Evolutionary conservation across 225 moss, liverwort and hornwort species (phyloP).

Genomic region (Bryoerythrophyllum caledonicum): DNA sequence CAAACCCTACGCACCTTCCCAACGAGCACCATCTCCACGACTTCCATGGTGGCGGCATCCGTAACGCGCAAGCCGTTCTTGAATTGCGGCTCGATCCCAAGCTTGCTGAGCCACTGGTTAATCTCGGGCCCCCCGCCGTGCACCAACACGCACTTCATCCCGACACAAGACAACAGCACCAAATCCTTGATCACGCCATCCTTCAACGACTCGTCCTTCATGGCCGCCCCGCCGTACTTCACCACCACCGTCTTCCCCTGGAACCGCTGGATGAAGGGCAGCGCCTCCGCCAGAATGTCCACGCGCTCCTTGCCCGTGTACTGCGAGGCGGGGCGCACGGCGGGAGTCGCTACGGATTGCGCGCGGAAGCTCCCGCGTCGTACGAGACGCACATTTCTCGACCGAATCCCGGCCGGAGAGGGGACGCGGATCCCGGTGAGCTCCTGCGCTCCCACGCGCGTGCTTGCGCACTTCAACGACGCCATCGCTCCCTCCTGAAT

Average conservation of each 20-base stretch:
- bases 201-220: constrained; percentile 84
- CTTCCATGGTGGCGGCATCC: constrained; percentile 88
- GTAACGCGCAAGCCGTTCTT: constrained; percentile 90
- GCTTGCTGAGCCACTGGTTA: constrained; percentile 79
- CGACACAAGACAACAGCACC: constrained; percentile 89
- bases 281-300: constrained; percentile 81
- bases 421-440: neutral
- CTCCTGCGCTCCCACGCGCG: constrained; percentile 8
- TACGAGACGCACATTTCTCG: no score
- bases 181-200: constrained; percentile 94
- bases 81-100: constrained; percentile 84
- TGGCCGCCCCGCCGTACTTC: constrained; percentile 97
- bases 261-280: constrained; percentile 93
- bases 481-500: constrained; percentile 10
- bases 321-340: constrained; percentile 6
- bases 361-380: neutral
- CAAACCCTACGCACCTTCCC: constrained; percentile 65
- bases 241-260: constrained; percentile 96
- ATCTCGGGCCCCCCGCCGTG: constrained; percentile 98
- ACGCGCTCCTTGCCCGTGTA: constrained; percentile 87
- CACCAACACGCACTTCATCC: constrained; percentile 85
- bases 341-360: constrained; percentile 25
- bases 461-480: neutral
- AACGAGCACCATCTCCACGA: constrained; percentile 99
- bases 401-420: neutral